Percentiles rank a stretch among this genome's conserved stretches.
Conservation (phyloP, 1,139 yeast species). For the Geotrichum australiense region DNA sequence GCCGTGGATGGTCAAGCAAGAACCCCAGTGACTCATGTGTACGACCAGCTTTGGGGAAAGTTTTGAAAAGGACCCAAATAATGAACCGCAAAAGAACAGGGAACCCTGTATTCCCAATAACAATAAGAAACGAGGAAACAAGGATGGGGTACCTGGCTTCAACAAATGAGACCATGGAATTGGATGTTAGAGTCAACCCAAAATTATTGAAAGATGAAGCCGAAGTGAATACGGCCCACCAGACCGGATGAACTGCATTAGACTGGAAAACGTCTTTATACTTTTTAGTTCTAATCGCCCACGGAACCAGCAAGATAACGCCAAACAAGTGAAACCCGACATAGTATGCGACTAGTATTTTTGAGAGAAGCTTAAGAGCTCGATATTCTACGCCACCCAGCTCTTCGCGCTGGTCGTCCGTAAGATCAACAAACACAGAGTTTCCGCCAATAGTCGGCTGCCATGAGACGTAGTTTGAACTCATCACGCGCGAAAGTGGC, state of each 20-base stretch:
- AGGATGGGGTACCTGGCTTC: slow-evolving; percentile 59
- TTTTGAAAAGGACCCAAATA: slow-evolving; percentile 69
- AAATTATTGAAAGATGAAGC: slow-evolving; percentile 75
- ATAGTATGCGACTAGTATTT: slow-evolving; percentile 59
- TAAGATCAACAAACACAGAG: slow-evolving; percentile 78
- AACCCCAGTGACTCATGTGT: slow-evolving; percentile 70
- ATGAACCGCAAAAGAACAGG: slow-evolving; percentile 73
- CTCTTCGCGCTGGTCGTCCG: slow-evolving; percentile 83
- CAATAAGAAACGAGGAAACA: slow-evolving; percentile 58
- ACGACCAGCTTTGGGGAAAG: slow-evolving; percentile 51
- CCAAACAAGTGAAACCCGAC: slow-evolving; percentile 67
- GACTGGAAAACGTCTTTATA: slow-evolving; percentile 42
- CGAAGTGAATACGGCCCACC: slow-evolving; percentile 91
- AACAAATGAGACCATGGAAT: slow-evolving; percentile 65
- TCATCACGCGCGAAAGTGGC: slow-evolving; percentile 29
- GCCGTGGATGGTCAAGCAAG: slow-evolving; percentile 88
- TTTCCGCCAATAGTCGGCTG: slow-evolving; percentile 92
- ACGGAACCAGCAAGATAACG: slow-evolving; percentile 54
- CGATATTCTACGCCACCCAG: slow-evolving; percentile 96
- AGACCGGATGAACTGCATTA: slow-evolving; percentile 61
- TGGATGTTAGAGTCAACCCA: slow-evolving; percentile 72
- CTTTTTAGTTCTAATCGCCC: slow-evolving; percentile 44
- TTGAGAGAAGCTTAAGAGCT: slow-evolving; percentile 69
- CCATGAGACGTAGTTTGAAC: slow-evolving; percentile 67
- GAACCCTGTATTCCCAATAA: slow-evolving; percentile 90